These are phyloP conservation scores for Epichloe sylvatica DNA, from an alignment of 2,329 filamentous ascomycete species.

Conservation along the genomic window DNA sequence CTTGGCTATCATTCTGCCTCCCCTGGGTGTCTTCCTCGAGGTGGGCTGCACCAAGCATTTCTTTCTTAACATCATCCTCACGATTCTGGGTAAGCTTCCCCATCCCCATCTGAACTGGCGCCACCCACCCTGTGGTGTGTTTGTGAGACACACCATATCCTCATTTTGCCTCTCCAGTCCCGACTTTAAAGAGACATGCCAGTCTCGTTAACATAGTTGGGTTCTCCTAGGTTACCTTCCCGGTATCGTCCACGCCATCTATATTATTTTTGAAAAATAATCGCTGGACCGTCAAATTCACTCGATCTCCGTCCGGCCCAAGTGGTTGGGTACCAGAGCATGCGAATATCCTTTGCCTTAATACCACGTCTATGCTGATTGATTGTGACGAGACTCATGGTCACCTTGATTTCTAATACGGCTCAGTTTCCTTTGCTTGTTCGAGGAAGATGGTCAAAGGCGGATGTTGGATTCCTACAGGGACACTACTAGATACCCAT, in stretches of 20 bases:
- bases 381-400: background rate
- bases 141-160: background rate
- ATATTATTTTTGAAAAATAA: slow-evolving; percentile 48
- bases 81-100: slow-evolving; percentile 44
- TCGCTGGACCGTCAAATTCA: background rate
- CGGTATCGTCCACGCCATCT: slow-evolving; percentile 85
- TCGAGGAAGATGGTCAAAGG: background rate
- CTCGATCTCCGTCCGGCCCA: too few species aligned
- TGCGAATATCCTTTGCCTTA: background rate
- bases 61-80: slow-evolving; percentile 85
- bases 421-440: background rate
- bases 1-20: slow-evolving; percentile 79
- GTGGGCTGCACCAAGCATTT: slow-evolving; percentile 75
- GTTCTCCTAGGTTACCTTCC: slow-evolving; percentile 43
- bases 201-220: background rate
- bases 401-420: background rate
- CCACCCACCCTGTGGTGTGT: background rate
- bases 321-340: background rate
- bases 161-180: background rate
- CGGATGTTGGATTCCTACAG: slow-evolving; percentile 7
- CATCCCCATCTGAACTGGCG: background rate
- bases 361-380: too few species aligned
- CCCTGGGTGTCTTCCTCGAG: slow-evolving; percentile 89
- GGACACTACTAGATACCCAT: slow-evolving; percentile 3
- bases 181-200: background rate